Conservation (phyloP, 2,329 filamentous ascomycete genomes). For the Penicillium palitans region DNA sequence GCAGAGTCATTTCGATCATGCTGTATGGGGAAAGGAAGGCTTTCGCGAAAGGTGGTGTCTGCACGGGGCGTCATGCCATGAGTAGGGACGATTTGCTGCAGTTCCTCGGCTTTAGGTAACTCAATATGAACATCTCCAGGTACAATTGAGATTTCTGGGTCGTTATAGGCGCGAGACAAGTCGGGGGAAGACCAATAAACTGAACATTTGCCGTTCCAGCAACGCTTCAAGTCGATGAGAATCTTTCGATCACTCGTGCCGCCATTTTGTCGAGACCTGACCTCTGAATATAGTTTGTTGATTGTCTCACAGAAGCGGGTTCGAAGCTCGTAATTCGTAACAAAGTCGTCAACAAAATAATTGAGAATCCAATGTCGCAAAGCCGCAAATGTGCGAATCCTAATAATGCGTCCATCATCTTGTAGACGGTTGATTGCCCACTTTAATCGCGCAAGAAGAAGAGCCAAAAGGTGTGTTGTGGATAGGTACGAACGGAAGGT, state of each 20-base stretch:
- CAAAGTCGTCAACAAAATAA: constrained; percentile 94
- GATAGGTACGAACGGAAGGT: constrained; percentile 89
- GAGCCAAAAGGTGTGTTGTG: constrained; percentile 71
- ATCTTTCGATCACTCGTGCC: constrained; percentile 76
- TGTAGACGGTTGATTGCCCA: constrained; percentile 82
- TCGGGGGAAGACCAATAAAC: constrained; percentile 82
- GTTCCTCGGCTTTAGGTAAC: constrained; percentile 43
- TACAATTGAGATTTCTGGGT: constrained; percentile 65
- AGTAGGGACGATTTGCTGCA: constrained; percentile 12
- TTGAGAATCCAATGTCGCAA: constrained; percentile 97
- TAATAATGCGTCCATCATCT: constrained; percentile 87
- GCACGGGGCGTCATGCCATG: constrained; percentile 2
- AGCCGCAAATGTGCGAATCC: constrained; percentile 92
- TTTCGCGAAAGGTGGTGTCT: constrained; percentile 20
- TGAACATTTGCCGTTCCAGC: constrained; percentile 88
- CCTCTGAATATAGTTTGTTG: constrained; percentile 61
- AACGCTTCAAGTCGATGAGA: constrained; percentile 90
- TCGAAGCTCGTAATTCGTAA: constrained; percentile 71
- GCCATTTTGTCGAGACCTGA: constrained; percentile 53
- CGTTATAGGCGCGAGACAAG: constrained; percentile 59
- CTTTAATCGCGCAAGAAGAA: constrained; percentile 78
- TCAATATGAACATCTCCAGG: constrained; percentile 71
- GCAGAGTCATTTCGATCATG: constrained; percentile 41
- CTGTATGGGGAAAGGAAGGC: constrained; percentile 18
- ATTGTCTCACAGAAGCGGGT: constrained; percentile 76